Conservation (phyloP, 345 rosid genomes). For the Bruguiera sexangula region DNA sequence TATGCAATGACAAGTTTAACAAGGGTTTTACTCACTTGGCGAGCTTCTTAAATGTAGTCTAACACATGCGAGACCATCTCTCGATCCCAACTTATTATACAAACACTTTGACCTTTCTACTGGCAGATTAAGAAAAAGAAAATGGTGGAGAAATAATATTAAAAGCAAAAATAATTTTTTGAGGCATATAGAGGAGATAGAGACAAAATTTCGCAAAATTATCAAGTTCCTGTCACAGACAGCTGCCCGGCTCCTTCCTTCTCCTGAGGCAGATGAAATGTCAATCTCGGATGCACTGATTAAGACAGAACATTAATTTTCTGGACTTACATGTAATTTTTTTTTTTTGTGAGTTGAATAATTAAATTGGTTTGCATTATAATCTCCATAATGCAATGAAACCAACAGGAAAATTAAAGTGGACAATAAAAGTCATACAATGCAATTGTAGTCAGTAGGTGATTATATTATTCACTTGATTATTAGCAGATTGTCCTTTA, state of each 20-base stretch:
- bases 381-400: too few relatives aligned
- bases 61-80: background rate
- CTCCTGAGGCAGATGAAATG: background rate
- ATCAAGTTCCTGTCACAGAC: background rate
- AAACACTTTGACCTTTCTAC: background rate
- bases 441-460: too few relatives aligned
- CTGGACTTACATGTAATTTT: too few relatives aligned
- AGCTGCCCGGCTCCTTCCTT: background rate
- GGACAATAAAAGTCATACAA: too few relatives aligned
- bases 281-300: background rate
- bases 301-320: too few relatives aligned
- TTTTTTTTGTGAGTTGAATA: too few relatives aligned
- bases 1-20: too few relatives aligned
- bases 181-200: background rate
- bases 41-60: background rate
- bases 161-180: background rate
- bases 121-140: background rate
- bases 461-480: too few relatives aligned
- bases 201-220: background rate
- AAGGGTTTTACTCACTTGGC: background rate
- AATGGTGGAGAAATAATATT: background rate
- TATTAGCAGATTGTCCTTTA: too few relatives aligned
- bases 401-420: too few relatives aligned
- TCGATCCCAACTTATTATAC: background rate
- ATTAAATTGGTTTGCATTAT: too few relatives aligned